Evolutionary conservation across 139 green algal genomes (phyloP).

Genomic region (Coccomyxa sp.): DNA sequence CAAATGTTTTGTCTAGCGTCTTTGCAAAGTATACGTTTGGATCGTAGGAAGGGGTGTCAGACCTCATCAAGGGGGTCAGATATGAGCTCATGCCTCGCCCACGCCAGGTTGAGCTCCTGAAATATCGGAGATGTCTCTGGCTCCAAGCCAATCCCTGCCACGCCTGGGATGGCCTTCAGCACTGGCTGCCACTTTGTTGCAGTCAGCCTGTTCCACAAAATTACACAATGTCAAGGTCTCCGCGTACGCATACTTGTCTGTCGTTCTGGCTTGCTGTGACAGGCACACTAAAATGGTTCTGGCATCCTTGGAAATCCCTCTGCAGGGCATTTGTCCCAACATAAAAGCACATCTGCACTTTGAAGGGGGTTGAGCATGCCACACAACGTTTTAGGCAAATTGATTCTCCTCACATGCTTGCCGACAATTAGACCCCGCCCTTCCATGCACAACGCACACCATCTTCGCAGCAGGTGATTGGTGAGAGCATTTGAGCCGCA

Average conservation of each 20-base stretch:
- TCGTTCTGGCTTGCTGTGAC: neutral
- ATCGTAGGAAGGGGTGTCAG: slow-evolving; percentile 6
- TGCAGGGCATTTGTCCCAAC: neutral
- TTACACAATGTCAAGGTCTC: neutral
- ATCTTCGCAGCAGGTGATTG: too few relatives aligned
- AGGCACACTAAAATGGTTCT: neutral
- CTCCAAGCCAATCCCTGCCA: neutral
- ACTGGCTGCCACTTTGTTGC: neutral
- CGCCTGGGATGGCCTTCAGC: neutral
- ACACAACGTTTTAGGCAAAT: too few relatives aligned
- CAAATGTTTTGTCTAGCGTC: neutral
- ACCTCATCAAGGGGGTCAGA: slow-evolving; percentile 20
- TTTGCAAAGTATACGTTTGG: neutral
- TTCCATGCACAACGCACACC: too few relatives aligned
- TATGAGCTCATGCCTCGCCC: slow-evolving; percentile 32
- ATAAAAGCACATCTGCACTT: neutral
- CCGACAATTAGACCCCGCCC: too few relatives aligned
- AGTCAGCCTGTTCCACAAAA: neutral
- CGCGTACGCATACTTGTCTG: neutral
- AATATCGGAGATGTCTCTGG: slow-evolving; percentile 7
- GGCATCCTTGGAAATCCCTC: neutral
- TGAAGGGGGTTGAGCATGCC: neutral
- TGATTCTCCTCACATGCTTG: neutral
- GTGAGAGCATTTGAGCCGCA: neutral
- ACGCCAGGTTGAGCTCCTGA: slow-evolving; percentile 43